phyloP scores from a whole-genome alignment of 2,329 filamentous ascomycete genomes.

The Diaporthe citriasiana region DNA sequence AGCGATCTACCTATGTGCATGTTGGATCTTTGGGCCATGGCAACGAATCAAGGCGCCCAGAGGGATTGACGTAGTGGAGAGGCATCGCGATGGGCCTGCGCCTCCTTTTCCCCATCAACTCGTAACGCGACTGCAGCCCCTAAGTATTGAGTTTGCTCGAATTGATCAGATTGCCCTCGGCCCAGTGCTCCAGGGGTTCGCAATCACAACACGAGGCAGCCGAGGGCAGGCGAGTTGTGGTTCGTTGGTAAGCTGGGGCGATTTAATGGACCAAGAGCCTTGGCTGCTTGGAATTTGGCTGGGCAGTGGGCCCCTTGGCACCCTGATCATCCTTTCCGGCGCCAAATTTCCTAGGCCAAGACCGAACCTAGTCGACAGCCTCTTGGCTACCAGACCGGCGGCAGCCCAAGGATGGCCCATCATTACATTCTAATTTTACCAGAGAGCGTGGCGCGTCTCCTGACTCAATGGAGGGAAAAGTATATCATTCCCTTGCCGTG shows the following conservation, averaged over 20 bases:
- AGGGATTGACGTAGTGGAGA: constrained; percentile 26
- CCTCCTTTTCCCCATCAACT: constrained; percentile 33
- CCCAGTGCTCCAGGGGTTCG: constrained; percentile 6
- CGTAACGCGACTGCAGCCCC: constrained; percentile 23
- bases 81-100: constrained; percentile 12
- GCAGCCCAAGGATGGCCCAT: constrained; percentile 14
- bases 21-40: background rate
- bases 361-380: constrained; percentile 16
- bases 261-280: constrained; percentile 29
- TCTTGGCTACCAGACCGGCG: constrained; percentile 35
- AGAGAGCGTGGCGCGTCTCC: constrained; percentile 29
- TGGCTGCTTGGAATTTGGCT: constrained; percentile 31
- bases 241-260: constrained; percentile 25
- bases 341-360: constrained; percentile 32
- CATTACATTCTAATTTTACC: constrained; percentile 36
- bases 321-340: constrained; percentile 31
- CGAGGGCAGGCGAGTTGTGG: constrained; percentile 15
- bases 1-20: background rate
- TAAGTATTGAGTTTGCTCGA: constrained; percentile 5
- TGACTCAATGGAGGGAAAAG: constrained; percentile 13
- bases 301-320: constrained; percentile 33
- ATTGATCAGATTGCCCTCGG: constrained; percentile 26
- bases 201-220: constrained; percentile 32
- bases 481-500: constrained; percentile 31
- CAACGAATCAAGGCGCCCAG: constrained; percentile 22